Conservation (phyloP, 768 basidiomycete species). For the Serendipita sp. region DNA sequence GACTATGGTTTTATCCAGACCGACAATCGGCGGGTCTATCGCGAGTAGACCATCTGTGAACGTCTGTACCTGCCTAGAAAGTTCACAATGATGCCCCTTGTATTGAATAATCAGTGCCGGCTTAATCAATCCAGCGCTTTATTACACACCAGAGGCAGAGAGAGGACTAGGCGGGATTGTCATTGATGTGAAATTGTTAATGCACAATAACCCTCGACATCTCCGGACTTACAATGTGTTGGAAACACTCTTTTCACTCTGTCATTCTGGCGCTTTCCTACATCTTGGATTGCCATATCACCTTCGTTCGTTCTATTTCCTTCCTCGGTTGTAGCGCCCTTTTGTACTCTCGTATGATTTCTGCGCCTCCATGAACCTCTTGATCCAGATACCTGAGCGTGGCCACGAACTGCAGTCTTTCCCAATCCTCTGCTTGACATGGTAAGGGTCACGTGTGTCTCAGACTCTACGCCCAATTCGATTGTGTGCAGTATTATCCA, state of each 20-base stretch:
- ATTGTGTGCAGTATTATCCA: too few species aligned
- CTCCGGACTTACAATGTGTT: background rate
- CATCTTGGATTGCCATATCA: too few species aligned
- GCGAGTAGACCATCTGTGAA: slow-evolving; percentile 20
- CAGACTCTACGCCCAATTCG: too few species aligned
- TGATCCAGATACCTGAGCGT: too few species aligned
- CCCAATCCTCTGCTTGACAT: too few species aligned
- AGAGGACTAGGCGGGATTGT: slow-evolving; percentile 3
- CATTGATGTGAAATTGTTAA: background rate
- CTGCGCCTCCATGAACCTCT: too few species aligned
- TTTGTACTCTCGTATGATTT: too few species aligned
- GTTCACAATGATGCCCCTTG: slow-evolving; percentile 15
- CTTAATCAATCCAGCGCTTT: background rate
- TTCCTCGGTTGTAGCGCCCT: too few species aligned
- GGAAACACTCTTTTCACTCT: background rate
- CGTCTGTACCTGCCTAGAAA: slow-evolving; percentile 16
- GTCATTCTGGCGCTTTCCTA: background rate
- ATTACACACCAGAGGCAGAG: slow-evolving; percentile 3
- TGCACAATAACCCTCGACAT: background rate
- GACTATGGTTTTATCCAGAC: slow-evolving; percentile 50
- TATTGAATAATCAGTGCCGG: background rate
- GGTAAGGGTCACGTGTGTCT: too few species aligned
- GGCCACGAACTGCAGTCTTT: too few species aligned
- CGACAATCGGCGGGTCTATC: slow-evolving; percentile 23
- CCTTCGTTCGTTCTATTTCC: too few species aligned